Percentiles rank a stretch among this genome's conserved stretches.
phyloP scores from a whole-genome alignment of 768 basidiomycete genomes.

The Chiua virens region DNA sequence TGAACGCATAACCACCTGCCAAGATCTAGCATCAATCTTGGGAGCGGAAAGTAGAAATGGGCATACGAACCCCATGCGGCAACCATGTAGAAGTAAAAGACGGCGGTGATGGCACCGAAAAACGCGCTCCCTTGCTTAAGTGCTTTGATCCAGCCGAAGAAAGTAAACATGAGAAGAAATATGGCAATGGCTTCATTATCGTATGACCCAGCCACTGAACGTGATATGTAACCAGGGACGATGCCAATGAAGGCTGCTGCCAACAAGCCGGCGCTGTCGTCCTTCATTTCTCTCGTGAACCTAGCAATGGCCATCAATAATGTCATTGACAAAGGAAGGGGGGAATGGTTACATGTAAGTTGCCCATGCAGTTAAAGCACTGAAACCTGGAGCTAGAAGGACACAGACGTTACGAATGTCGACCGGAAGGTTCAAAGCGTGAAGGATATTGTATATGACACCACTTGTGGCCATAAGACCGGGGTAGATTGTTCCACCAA shows the following conservation, averaged over 20 bases:
- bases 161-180: slow-evolving; percentile 99
- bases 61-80: slow-evolving; percentile 88
- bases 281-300: slow-evolving; percentile 97
- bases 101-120: slow-evolving; percentile 84
- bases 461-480: slow-evolving; percentile 98
- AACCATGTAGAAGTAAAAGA: slow-evolving; percentile 99
- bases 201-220: slow-evolving; percentile 98
- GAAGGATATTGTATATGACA: slow-evolving; percentile 91
- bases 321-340: background rate
- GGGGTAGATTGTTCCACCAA: slow-evolving; percentile 97
- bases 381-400: slow-evolving; percentile 93
- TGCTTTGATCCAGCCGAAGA: slow-evolving; percentile 96
- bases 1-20: slow-evolving; percentile 95
- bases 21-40: slow-evolving; percentile 9
- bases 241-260: slow-evolving; percentile 99
- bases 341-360: slow-evolving; percentile 78
- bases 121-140: slow-evolving; percentile 92
- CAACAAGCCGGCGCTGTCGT: slow-evolving; percentile 91
- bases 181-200: slow-evolving; percentile 99
- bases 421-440: slow-evolving; percentile 88
- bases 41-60: background rate
- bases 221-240: slow-evolving; percentile 96
- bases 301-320: slow-evolving; percentile 38
- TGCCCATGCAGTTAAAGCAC: slow-evolving; percentile 93
- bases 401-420: slow-evolving; percentile 98